phyloP scores from a whole-genome alignment of 345 rosid genomes.

The Syzygium oleosum region DNA sequence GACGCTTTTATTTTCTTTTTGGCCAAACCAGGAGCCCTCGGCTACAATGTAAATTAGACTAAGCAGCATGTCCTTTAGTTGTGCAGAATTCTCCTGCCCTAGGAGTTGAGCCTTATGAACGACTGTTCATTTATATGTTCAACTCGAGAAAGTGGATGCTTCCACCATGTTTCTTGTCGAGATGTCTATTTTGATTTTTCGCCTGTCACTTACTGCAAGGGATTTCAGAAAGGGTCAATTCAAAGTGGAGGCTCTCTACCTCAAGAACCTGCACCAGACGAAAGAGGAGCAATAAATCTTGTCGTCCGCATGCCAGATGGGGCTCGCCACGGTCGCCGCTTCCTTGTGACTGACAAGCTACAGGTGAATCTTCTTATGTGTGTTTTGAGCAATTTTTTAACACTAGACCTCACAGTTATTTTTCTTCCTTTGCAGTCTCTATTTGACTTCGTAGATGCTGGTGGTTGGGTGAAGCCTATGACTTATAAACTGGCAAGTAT shows the following conservation, averaged over 20 bases:
- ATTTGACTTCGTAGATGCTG: conserved; percentile 63
- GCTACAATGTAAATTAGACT: neutral
- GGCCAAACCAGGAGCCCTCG: neutral
- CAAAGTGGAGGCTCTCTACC: conserved; percentile 31
- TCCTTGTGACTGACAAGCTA: conserved; percentile 73
- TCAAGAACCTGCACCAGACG: conserved; percentile 49
- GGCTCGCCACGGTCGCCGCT: conserved; percentile 66
- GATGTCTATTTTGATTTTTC: conserved; percentile 1
- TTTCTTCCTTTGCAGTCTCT: conserved; percentile 35
- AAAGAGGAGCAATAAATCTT: conserved; percentile 55
- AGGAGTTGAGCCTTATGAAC: neutral
- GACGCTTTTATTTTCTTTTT: neutral
- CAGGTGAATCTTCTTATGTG: conserved; percentile 33
- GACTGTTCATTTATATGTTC: neutral
- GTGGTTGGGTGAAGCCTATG: conserved; percentile 52
- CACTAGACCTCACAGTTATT: conserved; percentile 10
- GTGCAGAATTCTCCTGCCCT: neutral
- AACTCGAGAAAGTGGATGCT: neutral
- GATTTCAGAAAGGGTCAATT: conserved; percentile 33
- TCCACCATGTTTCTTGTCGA: conserved; percentile 7
- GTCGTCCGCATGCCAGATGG: conserved; percentile 79
- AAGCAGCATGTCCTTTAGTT: neutral
- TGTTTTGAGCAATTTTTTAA: neutral
- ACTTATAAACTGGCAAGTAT: conserved; percentile 65
- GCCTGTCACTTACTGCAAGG: neutral